Conservation (phyloP, 78 protist genomes). For the slime mould (Dictyostelium discoideum) region DNA sequence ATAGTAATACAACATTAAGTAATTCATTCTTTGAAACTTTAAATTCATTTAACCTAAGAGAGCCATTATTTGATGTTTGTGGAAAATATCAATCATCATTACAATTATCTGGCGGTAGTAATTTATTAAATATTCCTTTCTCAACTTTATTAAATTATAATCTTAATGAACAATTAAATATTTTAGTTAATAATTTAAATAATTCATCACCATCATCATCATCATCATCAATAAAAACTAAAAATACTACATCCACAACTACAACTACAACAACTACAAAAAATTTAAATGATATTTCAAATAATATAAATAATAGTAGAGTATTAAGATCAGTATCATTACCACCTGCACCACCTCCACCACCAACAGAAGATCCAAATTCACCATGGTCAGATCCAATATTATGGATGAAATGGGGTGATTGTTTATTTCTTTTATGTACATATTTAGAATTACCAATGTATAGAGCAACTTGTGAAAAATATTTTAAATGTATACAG, state of each 20-base stretch:
- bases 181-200: neutral
- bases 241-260: neutral
- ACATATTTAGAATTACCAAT: constrained; percentile 65
- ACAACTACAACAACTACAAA: neutral
- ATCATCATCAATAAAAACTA: too few species aligned
- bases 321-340: constrained; percentile 39
- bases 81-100: constrained; percentile 58
- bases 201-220: neutral
- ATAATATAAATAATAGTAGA: neutral
- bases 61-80: constrained; percentile 74
- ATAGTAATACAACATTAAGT: constrained; percentile 5
- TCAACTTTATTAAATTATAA: constrained; percentile 21
- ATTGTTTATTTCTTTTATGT: constrained; percentile 56
- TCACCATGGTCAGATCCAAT: constrained; percentile 65
- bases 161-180: constrained; percentile 6
- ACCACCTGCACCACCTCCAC: constrained; percentile 69
- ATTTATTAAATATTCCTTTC: constrained; percentile 15
- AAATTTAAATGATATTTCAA: neutral
- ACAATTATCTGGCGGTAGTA: constrained; percentile 39
- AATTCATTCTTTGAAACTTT: constrained; percentile 42
- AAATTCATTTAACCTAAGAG: constrained; percentile 3
- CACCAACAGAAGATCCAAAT: constrained; percentile 33
- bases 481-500: constrained; percentile 25
- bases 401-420: constrained; percentile 74
- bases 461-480: constrained; percentile 78